phyloP scores from a whole-genome alignment of 768 basidiomycete species.

The Boletus reticuloceps region DNA sequence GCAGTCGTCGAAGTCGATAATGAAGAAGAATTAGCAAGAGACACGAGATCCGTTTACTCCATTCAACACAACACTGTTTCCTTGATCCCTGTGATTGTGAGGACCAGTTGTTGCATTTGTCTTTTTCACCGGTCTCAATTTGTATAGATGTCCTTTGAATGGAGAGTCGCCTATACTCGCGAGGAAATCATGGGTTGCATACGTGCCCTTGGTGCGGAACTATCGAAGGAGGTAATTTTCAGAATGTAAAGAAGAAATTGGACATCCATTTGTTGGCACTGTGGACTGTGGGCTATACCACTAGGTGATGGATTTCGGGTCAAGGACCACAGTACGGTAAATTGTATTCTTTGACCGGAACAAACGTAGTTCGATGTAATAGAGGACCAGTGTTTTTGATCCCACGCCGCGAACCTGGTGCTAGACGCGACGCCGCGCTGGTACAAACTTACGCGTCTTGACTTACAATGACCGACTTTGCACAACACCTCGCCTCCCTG shows the following conservation, averaged over 20 bases:
- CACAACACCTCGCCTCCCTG: conserved; percentile 21
- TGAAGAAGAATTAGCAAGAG: conserved; percentile 20
- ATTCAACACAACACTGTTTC: conserved; percentile 19
- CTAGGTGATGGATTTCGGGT: neutral
- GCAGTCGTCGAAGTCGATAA: conserved; percentile 10
- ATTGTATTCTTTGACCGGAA: neutral
- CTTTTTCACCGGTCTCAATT: conserved; percentile 6
- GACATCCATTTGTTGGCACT: neutral
- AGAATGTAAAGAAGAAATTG: conserved; percentile 13
- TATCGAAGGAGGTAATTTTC: conserved; percentile 43
- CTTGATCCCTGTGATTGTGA: conserved; percentile 27
- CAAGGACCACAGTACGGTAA: neutral
- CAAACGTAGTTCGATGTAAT: no score
- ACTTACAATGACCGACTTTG: conserved; percentile 22
- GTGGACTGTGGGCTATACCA: neutral
- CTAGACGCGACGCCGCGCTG: no score
- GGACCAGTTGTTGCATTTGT: neutral
- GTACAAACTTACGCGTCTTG: neutral
- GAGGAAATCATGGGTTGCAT: conserved; percentile 42
- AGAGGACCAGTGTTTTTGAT: neutral
- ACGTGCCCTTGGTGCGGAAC: conserved; percentile 40
- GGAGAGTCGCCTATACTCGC: conserved; percentile 31
- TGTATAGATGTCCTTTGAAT: conserved; percentile 22
- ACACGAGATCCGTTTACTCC: conserved; percentile 23
- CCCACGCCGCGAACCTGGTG: conserved; percentile 1